Percentiles rank a stretch among this genome's conserved stretches.
phyloP scores from a whole-genome alignment of 2,329 filamentous ascomycete genomes.

The Clonostachys sp. region DNA sequence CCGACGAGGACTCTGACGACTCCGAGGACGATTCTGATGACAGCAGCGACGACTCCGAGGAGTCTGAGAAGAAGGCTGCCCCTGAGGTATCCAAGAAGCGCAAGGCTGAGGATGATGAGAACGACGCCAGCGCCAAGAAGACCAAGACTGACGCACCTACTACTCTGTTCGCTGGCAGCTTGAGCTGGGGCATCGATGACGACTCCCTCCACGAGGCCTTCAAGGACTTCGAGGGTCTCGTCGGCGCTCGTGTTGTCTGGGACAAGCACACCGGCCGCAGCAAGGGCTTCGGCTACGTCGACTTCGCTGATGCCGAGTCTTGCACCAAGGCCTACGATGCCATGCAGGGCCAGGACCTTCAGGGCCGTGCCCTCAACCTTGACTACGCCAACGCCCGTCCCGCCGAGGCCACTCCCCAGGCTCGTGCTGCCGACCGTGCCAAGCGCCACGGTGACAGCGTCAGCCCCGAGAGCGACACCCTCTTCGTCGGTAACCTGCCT shows the following conservation, averaged over 20 bases:
- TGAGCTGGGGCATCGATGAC: constrained; percentile 89
- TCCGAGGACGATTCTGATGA: constrained; percentile 24
- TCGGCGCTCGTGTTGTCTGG: constrained; percentile 73
- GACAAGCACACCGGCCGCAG: constrained; percentile 78
- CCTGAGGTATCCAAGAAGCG: constrained; percentile 36
- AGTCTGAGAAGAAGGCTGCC: constrained; percentile 22
- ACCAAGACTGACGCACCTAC: constrained; percentile 50
- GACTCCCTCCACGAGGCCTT: constrained; percentile 78
- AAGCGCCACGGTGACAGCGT: constrained; percentile 72
- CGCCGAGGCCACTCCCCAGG: constrained; percentile 43
- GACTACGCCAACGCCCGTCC: constrained; percentile 70
- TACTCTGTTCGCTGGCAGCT: constrained; percentile 85
- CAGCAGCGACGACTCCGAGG: constrained; percentile 18
- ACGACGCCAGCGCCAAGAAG: constrained; percentile 58
- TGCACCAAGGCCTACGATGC: constrained; percentile 69
- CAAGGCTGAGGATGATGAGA: constrained; percentile 39
- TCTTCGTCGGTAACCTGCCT: constrained; percentile 88
- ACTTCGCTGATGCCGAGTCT: constrained; percentile 66
- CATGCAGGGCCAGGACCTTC: constrained; percentile 71
- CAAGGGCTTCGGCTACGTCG: constrained; percentile 91
- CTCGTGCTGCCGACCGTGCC: constrained; percentile 60
- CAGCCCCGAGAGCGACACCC: constrained; percentile 77
- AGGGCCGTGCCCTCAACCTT: constrained; percentile 71
- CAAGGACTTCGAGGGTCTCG: constrained; percentile 69
- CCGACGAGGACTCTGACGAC: constrained; percentile 25